Evolutionary conservation across 495 filamentous ascomycete genomes (phyloP).

Genomic region (Trichoderma virens): DNA sequence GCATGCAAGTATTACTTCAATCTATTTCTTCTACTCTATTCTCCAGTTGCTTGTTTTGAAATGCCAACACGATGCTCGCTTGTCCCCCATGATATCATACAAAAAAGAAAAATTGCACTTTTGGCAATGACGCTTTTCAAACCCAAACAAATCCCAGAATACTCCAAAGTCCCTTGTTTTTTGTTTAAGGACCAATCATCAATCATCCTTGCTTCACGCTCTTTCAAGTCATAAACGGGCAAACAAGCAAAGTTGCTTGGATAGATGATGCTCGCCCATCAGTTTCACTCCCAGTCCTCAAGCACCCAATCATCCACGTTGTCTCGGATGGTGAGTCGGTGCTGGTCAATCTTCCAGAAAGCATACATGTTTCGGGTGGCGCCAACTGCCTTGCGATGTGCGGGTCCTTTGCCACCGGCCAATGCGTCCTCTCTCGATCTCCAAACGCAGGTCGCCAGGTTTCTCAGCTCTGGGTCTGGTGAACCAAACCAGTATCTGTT

Average conservation of each 20-base stretch:
- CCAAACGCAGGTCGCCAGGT: slow-evolving; percentile 76
- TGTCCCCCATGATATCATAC: background rate
- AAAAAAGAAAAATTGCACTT: background rate
- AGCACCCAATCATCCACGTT: slow-evolving; percentile 50
- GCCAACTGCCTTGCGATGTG: slow-evolving; percentile 44
- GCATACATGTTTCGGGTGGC: slow-evolving; percentile 45
- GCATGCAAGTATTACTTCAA: background rate
- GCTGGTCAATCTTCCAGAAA: slow-evolving; percentile 56
- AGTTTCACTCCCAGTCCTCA: slow-evolving; percentile 41
- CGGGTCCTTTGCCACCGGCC: slow-evolving; percentile 55
- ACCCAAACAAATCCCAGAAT: background rate
- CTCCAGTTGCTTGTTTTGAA: background rate
- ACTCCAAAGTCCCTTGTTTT: background rate
- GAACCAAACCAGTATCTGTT: slow-evolving; percentile 71
- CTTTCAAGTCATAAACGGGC: background rate
- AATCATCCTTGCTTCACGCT: background rate
- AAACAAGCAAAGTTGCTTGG: slow-evolving; percentile 1
- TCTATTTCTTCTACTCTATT: slow-evolving; percentile 5
- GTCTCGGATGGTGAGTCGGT: slow-evolving; percentile 53
- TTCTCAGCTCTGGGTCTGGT: slow-evolving; percentile 54
- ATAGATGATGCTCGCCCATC: background rate
- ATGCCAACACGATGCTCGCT: slow-evolving; percentile 6
- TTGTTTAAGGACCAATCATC: background rate
- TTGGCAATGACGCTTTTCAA: background rate
- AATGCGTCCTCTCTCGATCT: slow-evolving; percentile 59